Evolutionary conservation across 441 rosid genomes (phyloP).

Genomic region (Populus trichocarpa): DNA sequence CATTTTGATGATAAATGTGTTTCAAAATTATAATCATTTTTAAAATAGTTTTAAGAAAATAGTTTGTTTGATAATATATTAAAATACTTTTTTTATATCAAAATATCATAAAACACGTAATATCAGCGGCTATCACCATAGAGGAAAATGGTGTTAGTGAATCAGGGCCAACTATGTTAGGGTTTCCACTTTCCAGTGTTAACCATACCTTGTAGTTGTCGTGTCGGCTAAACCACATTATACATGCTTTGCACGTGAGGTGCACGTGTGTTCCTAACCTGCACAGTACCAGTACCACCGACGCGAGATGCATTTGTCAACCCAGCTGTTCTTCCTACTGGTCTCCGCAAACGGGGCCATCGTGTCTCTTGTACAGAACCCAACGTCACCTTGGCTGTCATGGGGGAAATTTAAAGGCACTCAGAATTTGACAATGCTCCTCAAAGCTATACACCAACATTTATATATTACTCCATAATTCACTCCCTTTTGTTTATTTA

Average conservation of each 20-base stretch:
- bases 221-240: background rate
- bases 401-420: background rate
- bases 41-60: no score
- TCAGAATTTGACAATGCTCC: background rate
- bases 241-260: background rate
- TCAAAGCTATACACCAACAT: background rate
- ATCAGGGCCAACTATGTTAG: no score
- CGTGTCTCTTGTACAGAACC: conserved; percentile 16
- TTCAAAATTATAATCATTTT: no score
- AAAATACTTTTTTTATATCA: no score
- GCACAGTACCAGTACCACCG: background rate
- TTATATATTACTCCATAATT: background rate
- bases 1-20: no score
- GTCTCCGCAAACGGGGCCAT: conserved; percentile 10
- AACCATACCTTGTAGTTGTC: no score
- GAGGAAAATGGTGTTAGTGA: no score
- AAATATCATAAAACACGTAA: no score
- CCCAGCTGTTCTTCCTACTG: background rate
- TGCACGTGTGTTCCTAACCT: conserved; percentile 16
- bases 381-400: conserved; percentile 26
- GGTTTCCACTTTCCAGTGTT: no score
- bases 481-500: background rate
- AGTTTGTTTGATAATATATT: no score
- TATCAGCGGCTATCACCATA: no score
- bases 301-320: background rate